These are phyloP conservation scores for Fusarium staphyleae DNA, from an alignment of 2,329 filamentous ascomycete genomes.

Conservation along the genomic window DNA sequence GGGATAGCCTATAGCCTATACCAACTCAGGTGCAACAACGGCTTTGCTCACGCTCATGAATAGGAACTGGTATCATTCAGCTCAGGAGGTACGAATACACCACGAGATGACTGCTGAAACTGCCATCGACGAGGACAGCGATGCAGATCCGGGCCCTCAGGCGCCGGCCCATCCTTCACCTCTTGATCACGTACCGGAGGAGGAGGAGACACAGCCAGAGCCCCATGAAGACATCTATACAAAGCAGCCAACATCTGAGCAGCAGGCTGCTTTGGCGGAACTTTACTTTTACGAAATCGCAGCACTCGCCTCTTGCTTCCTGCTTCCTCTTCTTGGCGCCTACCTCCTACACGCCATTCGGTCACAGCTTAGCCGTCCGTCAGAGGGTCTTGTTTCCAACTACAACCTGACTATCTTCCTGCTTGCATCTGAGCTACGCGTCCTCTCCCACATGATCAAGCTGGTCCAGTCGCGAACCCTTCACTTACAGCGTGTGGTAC, in stretches of 20 bases:
- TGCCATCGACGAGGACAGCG: conserved; percentile 56
- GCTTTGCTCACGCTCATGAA: conserved; percentile 10
- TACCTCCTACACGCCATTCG: conserved; percentile 85
- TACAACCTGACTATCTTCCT: conserved; percentile 94
- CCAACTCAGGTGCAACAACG: neutral
- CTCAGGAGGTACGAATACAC: conserved; percentile 66
- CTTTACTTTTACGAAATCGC: conserved; percentile 77
- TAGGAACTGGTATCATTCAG: conserved; percentile 71
- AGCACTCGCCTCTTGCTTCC: conserved; percentile 79
- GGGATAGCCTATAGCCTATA: neutral
- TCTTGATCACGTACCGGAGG: conserved; percentile 56
- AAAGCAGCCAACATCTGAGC: conserved; percentile 32
- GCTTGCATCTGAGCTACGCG: conserved; percentile 84
- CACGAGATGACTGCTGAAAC: conserved; percentile 54
- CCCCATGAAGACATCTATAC: conserved; percentile 20
- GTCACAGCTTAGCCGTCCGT: conserved; percentile 79
- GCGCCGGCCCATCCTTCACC: conserved; percentile 30
- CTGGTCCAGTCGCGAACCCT: conserved; percentile 81
- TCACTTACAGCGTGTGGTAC: conserved; percentile 78
- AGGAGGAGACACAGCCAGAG: conserved; percentile 38
- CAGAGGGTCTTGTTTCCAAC: conserved; percentile 87
- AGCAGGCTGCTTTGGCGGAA: conserved; percentile 61
- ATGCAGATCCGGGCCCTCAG: conserved; percentile 45
- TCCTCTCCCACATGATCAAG: conserved; percentile 80
- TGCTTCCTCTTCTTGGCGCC: conserved; percentile 79